These are phyloP conservation scores for Hyphopichia buzzinii DNA, from an alignment of 1,139 yeast species.

Conservation along the genomic window DNA sequence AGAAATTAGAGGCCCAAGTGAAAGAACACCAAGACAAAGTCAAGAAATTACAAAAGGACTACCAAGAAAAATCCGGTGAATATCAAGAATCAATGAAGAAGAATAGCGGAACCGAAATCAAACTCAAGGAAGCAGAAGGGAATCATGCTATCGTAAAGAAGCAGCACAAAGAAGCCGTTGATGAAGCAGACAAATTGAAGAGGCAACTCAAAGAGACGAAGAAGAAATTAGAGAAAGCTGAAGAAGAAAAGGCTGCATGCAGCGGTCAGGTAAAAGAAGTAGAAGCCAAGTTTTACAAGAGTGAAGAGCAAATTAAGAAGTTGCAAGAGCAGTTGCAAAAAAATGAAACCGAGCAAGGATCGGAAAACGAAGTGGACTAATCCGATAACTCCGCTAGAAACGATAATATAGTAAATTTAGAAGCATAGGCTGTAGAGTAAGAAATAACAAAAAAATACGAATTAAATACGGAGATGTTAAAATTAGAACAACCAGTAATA, in stretches of 20 bases:
- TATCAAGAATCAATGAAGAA: too few relatives aligned
- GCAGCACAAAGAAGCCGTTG: background rate
- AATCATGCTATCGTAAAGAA: background rate
- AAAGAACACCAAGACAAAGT: slow-evolving; percentile 1
- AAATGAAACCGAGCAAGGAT: background rate
- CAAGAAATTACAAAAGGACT: background rate
- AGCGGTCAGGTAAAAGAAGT: background rate
- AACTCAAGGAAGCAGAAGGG: too few relatives aligned
- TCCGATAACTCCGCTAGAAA: too few relatives aligned
- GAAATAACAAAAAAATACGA: too few relatives aligned
- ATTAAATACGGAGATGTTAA: too few relatives aligned
- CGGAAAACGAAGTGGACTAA: background rate
- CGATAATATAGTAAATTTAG: too few relatives aligned
- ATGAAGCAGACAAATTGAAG: background rate
- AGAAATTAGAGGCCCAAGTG: background rate
- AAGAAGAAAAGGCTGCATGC: background rate
- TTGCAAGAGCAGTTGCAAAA: background rate
- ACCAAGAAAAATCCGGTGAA: too few relatives aligned
- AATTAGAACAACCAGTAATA: too few relatives aligned
- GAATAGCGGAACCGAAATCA: too few relatives aligned
- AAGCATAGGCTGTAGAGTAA: too few relatives aligned
- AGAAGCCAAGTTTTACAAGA: background rate
- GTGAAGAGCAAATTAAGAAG: background rate
- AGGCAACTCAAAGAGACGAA: background rate
- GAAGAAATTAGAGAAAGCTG: too few relatives aligned